These are phyloP conservation scores for Nannizzia gypsea DNA, from an alignment of 2,329 filamentous ascomycete species.

Conservation along the genomic window DNA sequence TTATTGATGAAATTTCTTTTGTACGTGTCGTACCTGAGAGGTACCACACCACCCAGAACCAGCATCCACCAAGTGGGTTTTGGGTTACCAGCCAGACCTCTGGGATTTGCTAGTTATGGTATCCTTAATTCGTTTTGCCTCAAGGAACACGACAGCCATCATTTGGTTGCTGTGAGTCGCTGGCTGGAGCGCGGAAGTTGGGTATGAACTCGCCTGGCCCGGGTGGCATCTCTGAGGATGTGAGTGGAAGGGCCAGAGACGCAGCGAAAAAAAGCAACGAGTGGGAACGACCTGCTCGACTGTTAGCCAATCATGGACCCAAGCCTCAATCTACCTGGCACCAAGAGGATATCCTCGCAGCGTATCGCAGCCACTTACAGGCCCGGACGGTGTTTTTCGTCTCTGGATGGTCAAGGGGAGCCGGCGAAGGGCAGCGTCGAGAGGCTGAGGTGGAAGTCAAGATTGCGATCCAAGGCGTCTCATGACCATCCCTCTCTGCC, in stretches of 20 bases:
- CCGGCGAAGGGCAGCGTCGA: not conserved
- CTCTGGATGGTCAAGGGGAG: not conserved
- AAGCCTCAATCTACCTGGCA: not conserved
- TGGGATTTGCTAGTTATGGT: not conserved
- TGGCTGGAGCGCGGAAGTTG: constrained; percentile 4
- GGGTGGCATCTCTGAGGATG: not conserved
- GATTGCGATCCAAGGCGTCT: not conserved
- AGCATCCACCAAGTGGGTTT: not conserved
- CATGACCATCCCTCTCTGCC: not conserved
- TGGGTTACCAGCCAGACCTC: not conserved
- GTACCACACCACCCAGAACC: not conserved
- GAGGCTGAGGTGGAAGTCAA: constrained; percentile 1
- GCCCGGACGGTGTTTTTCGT: not conserved
- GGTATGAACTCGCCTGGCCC: constrained; percentile 2
- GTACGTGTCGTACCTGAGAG: constrained; percentile 7
- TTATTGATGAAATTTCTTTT: not conserved
- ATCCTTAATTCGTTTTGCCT: constrained; percentile 3
- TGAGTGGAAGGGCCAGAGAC: not conserved
- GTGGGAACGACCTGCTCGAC: constrained; percentile 2
- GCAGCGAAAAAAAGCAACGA: not conserved
- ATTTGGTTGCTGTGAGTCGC: not conserved
- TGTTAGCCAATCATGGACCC: not conserved
- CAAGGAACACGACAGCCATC: not conserved
- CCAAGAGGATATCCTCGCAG: not conserved
- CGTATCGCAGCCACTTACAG: constrained; percentile 4